Evolutionary conservation across 148 eudicot genomes (phyloP), one percentile per base, ranked within the genome.

Genomic region (Heliosperma pusillum): DNA sequence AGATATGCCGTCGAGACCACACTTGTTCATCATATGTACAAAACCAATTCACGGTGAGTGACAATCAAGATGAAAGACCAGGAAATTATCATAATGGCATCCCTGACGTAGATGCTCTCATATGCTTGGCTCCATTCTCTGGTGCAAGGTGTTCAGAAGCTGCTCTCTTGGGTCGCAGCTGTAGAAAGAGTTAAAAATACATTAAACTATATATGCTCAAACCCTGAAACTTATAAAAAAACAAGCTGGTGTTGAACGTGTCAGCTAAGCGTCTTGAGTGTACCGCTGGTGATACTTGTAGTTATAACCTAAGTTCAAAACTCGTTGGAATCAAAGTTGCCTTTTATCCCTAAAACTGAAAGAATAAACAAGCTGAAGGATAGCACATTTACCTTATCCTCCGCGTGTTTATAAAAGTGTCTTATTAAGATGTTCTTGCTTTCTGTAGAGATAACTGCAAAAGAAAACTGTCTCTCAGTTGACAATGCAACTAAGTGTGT

Each of bases 341-440:
- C 6, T 3, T 5, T 5, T 33, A 33, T 2, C 4, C 4, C 6
- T 16, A 20, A 22, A 56, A 15, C n/a, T n/a, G 44, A 12, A 25
- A 11, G 7, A 8, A 3, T 30, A 75, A 52, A 60, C 60, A 80
- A 63, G 53, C 15, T 11, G 16, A 47, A 47, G 53, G 13, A 47
- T 15, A 47, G 53, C 53, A 47, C 3, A 47, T 1, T 11, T 79
- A 92, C 97, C 97, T 92, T 92, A 36, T 90, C 95, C 74, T 90
- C 95, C 47, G 93, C 83, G 69, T 81, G 91, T 76, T 82, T 87
- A 83, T 92, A 92, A 77, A 92, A 82, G 81, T 92, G 93, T 74
- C 95, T 81, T 66, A 92, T 76, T 25, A 90, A 88, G 74, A 90
- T 90, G 72, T 86, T 88, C 74, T 90, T 92, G 80, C 83, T 80